Base-by-base conservation (phyloP, 1,284 basidiomycete genomes). In the Cryptococcus hybrid region DNA sequence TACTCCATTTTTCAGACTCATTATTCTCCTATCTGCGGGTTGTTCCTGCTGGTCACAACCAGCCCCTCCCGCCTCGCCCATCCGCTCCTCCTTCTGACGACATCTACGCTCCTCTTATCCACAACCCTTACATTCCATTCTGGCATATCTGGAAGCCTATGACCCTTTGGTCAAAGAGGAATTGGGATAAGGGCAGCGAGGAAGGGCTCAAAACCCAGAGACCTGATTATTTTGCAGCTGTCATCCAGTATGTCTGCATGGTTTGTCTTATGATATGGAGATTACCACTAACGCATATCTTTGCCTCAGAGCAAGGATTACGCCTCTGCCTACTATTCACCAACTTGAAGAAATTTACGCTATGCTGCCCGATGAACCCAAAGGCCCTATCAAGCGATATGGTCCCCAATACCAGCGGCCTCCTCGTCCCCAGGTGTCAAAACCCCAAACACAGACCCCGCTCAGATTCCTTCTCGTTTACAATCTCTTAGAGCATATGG, bases 61-160 rank as follows among this genome's bases (percentile, higher is more conserved):
- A 18, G 81, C 86, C 69, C 68, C 80, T 60, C 55, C 71, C 73
- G 18, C 36, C 36, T 15, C 57, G 47, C 9, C 4, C 48, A 2
- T 47, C 53, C 36, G 24, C 55, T 12, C 38, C 69, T 65, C 43
- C 60, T 55, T 40, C 49, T 52, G 35, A 40, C 48, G 43, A 62
- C 45, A 45, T 59, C 56, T 72, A 71, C 55, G 57, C 58, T 15
- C 46, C 59, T n/a, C 61, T 77, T 1, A 60, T 55, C 48, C 56
- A 66, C 2, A 86, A 88, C 15, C 88, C 88, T 0, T 96, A 93
- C 74, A 81, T 84, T 51, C 83, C 89, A 18, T 97, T 96, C 80
- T 99, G 84, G 78, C 88, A 97, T 71, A 82, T 94, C 3, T 97
- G 95, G 82, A 95, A 96, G 69, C 95, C 95, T 2, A 83, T 83